Conservation (phyloP, 106 monocot genomes). For the Platanthera guangdongensis region DNA sequence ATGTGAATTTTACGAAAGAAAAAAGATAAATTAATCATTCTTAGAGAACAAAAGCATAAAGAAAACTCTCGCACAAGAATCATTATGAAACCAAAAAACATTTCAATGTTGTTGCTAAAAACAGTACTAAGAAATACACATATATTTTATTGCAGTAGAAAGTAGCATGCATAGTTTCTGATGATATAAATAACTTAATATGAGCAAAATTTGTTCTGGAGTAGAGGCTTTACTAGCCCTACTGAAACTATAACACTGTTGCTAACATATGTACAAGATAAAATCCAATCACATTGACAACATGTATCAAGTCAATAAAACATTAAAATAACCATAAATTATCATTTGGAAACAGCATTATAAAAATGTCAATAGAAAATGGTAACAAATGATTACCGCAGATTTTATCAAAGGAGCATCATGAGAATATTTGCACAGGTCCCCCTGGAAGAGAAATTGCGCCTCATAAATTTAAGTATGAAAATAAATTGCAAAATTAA, state of each 20-base stretch:
- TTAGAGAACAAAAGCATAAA: neutral
- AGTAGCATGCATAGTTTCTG: neutral
- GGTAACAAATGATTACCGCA: conserved; percentile 27
- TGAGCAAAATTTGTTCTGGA: neutral
- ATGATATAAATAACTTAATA: neutral
- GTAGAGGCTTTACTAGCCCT: neutral
- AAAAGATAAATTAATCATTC: neutral
- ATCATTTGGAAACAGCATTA: neutral
- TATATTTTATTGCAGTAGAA: neutral
- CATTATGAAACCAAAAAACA: neutral
- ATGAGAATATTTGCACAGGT: conserved; percentile 82
- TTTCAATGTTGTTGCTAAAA: neutral
- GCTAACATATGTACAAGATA: neutral
- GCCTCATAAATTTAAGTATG: neutral
- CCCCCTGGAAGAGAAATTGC: conserved; percentile 41
- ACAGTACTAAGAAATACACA: neutral
- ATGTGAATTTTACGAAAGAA: neutral
- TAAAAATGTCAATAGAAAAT: neutral
- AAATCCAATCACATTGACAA: neutral
- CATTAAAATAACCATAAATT: neutral
- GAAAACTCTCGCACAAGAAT: neutral
- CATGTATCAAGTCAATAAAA: neutral
- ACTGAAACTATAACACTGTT: neutral
- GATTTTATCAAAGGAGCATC: conserved; percentile 85
- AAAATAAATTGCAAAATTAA: neutral